Percentiles rank a stretch among this genome's conserved stretches.
phyloP scores from a whole-genome alignment of 768 basidiomycete species.

The Auricularia cornea region DNA sequence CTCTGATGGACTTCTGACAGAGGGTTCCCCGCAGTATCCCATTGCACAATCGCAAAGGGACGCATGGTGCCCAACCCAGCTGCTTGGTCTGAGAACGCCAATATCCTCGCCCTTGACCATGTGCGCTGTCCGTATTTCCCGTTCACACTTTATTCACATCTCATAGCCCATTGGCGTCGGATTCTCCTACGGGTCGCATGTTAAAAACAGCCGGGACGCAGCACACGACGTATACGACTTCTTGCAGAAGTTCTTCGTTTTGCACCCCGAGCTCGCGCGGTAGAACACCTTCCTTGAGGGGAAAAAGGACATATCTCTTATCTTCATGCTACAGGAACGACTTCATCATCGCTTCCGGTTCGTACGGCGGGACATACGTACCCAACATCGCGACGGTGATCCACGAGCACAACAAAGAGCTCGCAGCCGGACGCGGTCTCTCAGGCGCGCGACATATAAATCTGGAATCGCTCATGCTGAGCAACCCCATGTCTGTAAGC shows the following conservation, averaged over 20 bases:
- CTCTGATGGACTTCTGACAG: too few species aligned
- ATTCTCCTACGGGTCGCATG: conserved; percentile 26
- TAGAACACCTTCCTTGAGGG: not conserved
- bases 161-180: conserved; percentile 26
- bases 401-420: conserved; percentile 23
- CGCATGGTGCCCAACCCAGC: conserved; percentile 19
- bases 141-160: not conserved
- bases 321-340: conserved; percentile 4
- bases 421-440: conserved; percentile 13
- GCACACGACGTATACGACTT: conserved; percentile 30
- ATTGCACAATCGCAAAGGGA: conserved; percentile 17
- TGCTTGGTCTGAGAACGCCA: conserved; percentile 5
- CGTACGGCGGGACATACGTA: conserved; percentile 29
- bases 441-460: conserved; percentile 21
- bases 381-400: conserved; percentile 30
- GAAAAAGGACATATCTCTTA: too few species aligned
- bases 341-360: conserved; percentile 24
- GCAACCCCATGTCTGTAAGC: conserved; percentile 19
- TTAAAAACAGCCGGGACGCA: conserved; percentile 24
- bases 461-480: conserved; percentile 26
- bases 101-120: conserved; percentile 9
- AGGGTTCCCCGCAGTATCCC: conserved; percentile 14
- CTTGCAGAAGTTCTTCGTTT: conserved; percentile 25
- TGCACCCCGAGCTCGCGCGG: conserved; percentile 15
- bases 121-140: not conserved